These are phyloP conservation scores for Nakazawaea ambrosiae DNA, from an alignment of 805 yeast species.

Conservation along the genomic window DNA sequence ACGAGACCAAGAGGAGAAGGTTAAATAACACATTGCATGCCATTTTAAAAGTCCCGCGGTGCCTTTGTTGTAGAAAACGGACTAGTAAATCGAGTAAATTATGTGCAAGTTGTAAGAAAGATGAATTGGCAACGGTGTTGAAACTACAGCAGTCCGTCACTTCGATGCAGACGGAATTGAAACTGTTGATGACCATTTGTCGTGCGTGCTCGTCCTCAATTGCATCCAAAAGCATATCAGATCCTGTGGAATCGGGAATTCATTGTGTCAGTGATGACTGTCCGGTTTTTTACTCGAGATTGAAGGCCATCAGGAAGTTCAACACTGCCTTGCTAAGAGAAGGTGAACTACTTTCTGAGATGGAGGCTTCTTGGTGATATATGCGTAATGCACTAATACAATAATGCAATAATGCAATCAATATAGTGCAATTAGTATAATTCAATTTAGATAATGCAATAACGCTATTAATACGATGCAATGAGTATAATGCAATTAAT, in stretches of 20 bases:
- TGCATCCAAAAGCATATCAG: conserved; percentile 12
- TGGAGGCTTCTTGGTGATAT: neutral
- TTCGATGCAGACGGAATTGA: conserved; percentile 20
- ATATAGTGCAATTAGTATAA: neutral
- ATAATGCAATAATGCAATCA: neutral
- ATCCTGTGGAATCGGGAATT: conserved; percentile 22
- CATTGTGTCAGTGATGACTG: conserved; percentile 61
- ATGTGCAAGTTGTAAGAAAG: conserved; percentile 26
- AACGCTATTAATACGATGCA: too few relatives aligned
- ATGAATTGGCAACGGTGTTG: conserved; percentile 30
- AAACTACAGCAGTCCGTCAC: conserved; percentile 23
- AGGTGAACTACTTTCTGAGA: conserved; percentile 18
- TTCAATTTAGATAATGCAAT: too few relatives aligned
- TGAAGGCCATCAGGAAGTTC: conserved; percentile 30
- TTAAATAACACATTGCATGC: conserved; percentile 6
- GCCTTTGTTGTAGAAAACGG: conserved; percentile 22
- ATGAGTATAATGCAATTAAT: too few relatives aligned
- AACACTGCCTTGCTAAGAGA: conserved; percentile 7
- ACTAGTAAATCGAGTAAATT: conserved; percentile 14
- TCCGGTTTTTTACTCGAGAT: conserved; percentile 48
- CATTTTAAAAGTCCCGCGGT: conserved; percentile 20
- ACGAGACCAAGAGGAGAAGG: conserved; percentile 4
- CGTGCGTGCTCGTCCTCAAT: conserved; percentile 25
- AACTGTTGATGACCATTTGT: conserved; percentile 26
- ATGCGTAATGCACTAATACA: neutral